Base-by-base conservation (phyloP, 73 alveolate species). In the Breviolum minutum region DNA sequence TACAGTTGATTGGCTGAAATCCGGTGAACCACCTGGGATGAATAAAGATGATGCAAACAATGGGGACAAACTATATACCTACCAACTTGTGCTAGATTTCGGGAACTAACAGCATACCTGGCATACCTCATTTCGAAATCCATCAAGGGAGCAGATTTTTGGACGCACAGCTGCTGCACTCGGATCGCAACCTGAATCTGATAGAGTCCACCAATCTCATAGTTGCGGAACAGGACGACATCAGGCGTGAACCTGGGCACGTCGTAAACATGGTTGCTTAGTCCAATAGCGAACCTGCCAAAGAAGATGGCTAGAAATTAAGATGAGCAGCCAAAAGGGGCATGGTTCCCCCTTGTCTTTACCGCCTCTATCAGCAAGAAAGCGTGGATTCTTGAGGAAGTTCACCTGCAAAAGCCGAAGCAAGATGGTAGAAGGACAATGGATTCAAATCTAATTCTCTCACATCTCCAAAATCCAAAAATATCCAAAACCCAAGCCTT, bases 381-480 rank as follows among this genome's bases (percentile, higher is more conserved):
- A 91, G 27, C 97, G 88, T 8, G 97, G 97, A 73, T 91, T 91
- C 97, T 91, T 91, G n/a, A 70, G 63, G 79, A 91, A 91, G 97
- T 70, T 91, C 71, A 91, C 96, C 87, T 90, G 95, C 32, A 6
- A 12, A 26, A n/a, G 69, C 20, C 54, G 10, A 27, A 81, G 92
- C 92, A 40, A 27, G 12, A 20, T 17, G 87, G 26, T 26, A 9
- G 60, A 24, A 40, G 54, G 54, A 40, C 54, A 0, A 40, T 40
- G 54, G 77, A 22, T 14, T 68, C 77, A 68, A 68, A 68, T 22
- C 24, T 68, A 22, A 40, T 40, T 3, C 54, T 40, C 54, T 3
- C 3, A 2, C 54, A 40, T 40, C 54, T 40, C 54, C 63, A 77
- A 66, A 13, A 66, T 66, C 11, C 11, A 66, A 66, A 66, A 13